Evolutionary conservation across 768 basidiomycete genomes (phyloP), one percentile per base, ranked within the genome.

Genomic region (Psilocybe azurescens): DNA sequence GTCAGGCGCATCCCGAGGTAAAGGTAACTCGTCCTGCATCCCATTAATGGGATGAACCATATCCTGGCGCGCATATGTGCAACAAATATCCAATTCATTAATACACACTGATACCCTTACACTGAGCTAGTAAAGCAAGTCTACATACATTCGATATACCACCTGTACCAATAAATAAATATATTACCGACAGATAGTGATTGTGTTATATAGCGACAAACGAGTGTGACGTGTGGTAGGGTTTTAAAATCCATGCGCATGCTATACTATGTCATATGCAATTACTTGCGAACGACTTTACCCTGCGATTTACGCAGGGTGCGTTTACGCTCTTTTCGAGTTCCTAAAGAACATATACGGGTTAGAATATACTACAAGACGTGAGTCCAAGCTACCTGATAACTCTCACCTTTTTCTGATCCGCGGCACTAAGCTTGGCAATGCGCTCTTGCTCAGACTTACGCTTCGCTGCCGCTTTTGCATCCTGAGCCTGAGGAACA

Each of bases 251-350:
- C 41, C n/a, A 44, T 44, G n/a, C 41, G n/a, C 11, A 44, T 38
- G 29, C 28, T 10, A 28, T 2, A 33, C 24, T 24, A 24, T 24
- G 24, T 24, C 24, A 24, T 24, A 24, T 2, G 28, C 32, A 28
- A 16, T 29, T 18, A 85, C 71, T 86, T 87, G 65, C 83, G 80
- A 55, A 85, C 79, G 41, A 77, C 73, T 72, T 90, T 91, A 61
- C 84, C 85, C 68, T 93, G 91, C 41, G 84, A 79, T 73, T 92
- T 93, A 65, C 85, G 84, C 58, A 93, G 63, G 29, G 79, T 75
- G 30, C 89, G 89, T 73, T 91, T 93, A 62, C 88, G 89, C 68
- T 93, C 91, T 65, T 89, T 53, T 94, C 93, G 59, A 92, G 77
- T 63, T 74, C 72, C 72, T 75, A 56, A 14, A 32, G 16, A 5